Evolutionary conservation across 495 filamentous ascomycete species (phyloP), one percentile per base, ranked within the genome.

Genomic region (Penicillium egyptiacum): DNA sequence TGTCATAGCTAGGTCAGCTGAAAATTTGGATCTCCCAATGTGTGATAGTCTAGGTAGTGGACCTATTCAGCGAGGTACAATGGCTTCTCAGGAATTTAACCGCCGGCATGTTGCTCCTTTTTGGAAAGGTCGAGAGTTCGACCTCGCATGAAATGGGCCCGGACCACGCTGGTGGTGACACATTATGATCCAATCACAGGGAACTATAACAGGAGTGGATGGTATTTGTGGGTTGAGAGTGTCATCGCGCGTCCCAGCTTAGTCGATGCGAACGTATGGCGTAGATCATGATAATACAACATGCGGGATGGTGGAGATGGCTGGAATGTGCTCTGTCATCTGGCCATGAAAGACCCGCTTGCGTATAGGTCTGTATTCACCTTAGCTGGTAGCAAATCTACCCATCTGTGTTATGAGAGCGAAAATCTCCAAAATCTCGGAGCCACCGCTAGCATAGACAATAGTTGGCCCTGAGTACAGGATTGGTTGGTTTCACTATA

Each of bases 261-360:
- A 23, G 25, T 53, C 47, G 43, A 19, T 22, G 37, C 33, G 22
- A 51, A 45, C 55, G 64, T n/a, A n/a, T n/a, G n/a, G n/a, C n/a
- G n/a, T 61, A 60, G 60, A 66, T 51, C 26, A 56, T n/a, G 28
- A 16, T 30, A 23, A 52, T 19, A 58, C n/a, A 28, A 28, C 26
- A 43, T 61, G 60, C 60, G 63, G 25, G 31, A 41, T 22, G 22
- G 56, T 57, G 57, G 54, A 39, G 35, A 42, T 58, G 23, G 39
- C 23, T 30, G 50, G 26, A 12, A 42, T 19, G 30, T 42, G 9
- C n/a, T 22, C 28, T 51, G 0, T 28, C 6, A 53, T 53, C 58
- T 31, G 33, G 37, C 41, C 53, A 47, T 50, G 39, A 45, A 53
- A n/a, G 52, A 19, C 44, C 41, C 52, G 52, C 42, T 35, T 57